Conservation (phyloP, 2,329 filamentous ascomycete genomes). For the Westerdykella sp. region DNA sequence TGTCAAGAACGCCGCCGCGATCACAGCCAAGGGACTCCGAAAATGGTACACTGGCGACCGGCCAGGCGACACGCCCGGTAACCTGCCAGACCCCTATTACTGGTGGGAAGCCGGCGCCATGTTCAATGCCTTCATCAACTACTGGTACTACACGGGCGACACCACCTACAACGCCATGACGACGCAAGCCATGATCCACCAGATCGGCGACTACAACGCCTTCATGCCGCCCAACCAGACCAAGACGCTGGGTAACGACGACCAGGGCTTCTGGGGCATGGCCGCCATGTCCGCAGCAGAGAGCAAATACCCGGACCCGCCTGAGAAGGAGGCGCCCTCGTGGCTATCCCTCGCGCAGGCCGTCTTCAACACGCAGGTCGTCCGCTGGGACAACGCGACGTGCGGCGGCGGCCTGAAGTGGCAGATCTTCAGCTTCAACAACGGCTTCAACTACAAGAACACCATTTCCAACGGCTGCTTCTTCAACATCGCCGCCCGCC, state of each 20-base stretch:
- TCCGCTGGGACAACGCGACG: conserved; percentile 60
- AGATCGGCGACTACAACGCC: conserved; percentile 65
- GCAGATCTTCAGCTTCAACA: conserved; percentile 76
- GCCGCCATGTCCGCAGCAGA: conserved; percentile 55
- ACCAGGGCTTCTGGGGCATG: conserved; percentile 55
- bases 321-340: conserved; percentile 45
- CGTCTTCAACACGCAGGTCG: conserved; percentile 65
- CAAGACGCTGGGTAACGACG: conserved; percentile 48
- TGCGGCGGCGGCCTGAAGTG: conserved; percentile 71
- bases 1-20: conserved; percentile 55
- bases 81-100: conserved; percentile 44
- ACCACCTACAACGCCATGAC: conserved; percentile 36
- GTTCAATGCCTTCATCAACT: conserved; percentile 37
- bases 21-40: conserved; percentile 56
- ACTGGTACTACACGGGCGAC: conserved; percentile 41
- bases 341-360: conserved; percentile 65
- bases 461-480: conserved; percentile 73
- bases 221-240: conserved; percentile 74
- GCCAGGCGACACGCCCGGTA: conserved; percentile 54
- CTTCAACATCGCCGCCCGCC: conserved; percentile 72
- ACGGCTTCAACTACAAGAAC: conserved; percentile 77
- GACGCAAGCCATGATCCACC: conserved; percentile 58
- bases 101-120: conserved; percentile 42
- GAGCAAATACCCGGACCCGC: conserved; percentile 41
- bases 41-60: conserved; percentile 59